These are phyloP conservation scores for Neonectria magnoliae DNA, from an alignment of 2,329 filamentous ascomycete genomes.

Conservation along the genomic window DNA sequence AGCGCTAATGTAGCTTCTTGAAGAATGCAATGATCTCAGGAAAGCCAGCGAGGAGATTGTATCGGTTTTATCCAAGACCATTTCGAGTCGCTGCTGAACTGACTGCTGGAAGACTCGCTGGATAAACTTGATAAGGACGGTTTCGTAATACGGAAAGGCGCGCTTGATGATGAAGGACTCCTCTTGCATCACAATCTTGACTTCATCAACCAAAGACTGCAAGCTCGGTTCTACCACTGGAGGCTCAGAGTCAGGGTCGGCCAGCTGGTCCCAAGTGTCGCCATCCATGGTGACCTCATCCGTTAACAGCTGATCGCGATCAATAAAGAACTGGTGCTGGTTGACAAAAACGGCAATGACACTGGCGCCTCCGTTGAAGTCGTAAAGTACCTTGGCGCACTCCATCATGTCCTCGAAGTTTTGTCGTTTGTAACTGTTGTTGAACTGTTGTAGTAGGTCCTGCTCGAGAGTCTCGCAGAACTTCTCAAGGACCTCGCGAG, in stretches of 20 bases:
- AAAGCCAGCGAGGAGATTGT: constrained; percentile 93
- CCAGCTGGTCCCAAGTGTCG: constrained; percentile 88
- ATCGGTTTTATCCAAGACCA: constrained; percentile 94
- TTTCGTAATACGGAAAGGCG: constrained; percentile 95
- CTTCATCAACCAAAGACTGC: constrained; percentile 92
- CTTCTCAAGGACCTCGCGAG: constrained; percentile 92
- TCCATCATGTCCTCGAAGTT: constrained; percentile 99
- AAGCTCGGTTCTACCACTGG: constrained; percentile 91
- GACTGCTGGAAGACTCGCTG: constrained; percentile 98
- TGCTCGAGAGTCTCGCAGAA: constrained; percentile 97
- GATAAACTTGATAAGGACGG: constrained; percentile 90
- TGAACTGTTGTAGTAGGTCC: constrained; percentile 94
- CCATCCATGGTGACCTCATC: constrained; percentile 83
- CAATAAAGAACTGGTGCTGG: constrained; percentile 99
- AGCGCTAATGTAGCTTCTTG: constrained; percentile 85
- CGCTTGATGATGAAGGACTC: constrained; percentile 97
- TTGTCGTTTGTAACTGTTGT: constrained; percentile 93
- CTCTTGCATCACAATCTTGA: constrained; percentile 94
- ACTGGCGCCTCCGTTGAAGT: constrained; percentile 95
- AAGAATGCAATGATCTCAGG: constrained; percentile 88
- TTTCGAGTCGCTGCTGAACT: constrained; percentile 93
- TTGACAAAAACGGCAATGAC: constrained; percentile 98
- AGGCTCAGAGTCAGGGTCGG: constrained; percentile 92
- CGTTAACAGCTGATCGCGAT: constrained; percentile 88
- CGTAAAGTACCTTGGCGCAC: constrained; percentile 90